Conservation (phyloP, 495 filamentous ascomycete genomes). For the Xylaria nigripes region DNA sequence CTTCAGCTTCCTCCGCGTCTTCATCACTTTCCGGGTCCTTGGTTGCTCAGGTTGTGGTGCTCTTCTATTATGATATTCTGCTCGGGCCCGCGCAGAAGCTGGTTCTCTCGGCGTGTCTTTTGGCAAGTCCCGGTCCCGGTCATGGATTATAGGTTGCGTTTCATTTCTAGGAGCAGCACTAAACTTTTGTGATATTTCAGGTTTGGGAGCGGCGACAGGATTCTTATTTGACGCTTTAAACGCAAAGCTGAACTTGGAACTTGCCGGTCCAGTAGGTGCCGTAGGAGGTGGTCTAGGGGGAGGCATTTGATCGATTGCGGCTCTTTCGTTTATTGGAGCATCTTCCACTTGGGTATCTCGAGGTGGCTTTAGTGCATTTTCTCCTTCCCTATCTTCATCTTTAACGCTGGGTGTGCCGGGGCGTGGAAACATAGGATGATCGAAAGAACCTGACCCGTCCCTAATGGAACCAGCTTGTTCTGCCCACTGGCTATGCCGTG, state of each 20-base stretch:
- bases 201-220: conserved; percentile 52
- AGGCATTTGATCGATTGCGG: conserved; percentile 39
- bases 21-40: conserved; percentile 53
- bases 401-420: conserved; percentile 17
- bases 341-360: conserved; percentile 60
- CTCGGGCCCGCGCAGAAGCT: conserved; percentile 44
- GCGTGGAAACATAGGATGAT: conserved; percentile 22
- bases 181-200: conserved; percentile 66
- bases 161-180: conserved; percentile 46
- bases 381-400: conserved; percentile 33
- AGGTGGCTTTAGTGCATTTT: conserved; percentile 53
- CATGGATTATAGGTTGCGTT: conserved; percentile 15
- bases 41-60: conserved; percentile 29
- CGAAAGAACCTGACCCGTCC: conserved; percentile 8
- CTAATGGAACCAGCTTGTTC: background rate
- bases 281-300: conserved; percentile 42
- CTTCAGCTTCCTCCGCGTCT: conserved; percentile 62
- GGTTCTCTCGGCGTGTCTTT: conserved; percentile 42
- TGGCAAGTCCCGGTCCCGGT: conserved; percentile 42
- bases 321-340: conserved; percentile 36
- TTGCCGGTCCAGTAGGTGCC: conserved; percentile 45
- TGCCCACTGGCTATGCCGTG: conserved; percentile 6
- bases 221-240: conserved; percentile 64
- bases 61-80: conserved; percentile 40
- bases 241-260: conserved; percentile 80